These are phyloP conservation scores for Beauveria australis DNA, from an alignment of 2,329 filamentous ascomycete genomes.

Conservation along the genomic window DNA sequence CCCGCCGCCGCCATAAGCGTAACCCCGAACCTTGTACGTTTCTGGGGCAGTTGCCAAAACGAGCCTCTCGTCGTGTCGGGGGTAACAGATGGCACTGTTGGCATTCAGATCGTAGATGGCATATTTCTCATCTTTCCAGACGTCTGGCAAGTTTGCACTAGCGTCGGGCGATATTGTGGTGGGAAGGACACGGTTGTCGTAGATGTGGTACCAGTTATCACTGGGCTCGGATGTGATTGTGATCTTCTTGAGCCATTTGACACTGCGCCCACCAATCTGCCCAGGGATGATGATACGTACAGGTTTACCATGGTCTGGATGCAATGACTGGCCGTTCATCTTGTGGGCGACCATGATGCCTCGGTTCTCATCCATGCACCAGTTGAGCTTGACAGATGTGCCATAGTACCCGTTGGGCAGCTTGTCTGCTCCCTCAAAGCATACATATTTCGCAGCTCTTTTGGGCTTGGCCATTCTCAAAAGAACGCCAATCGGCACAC, in stretches of 20 bases:
- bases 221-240: conserved; percentile 72
- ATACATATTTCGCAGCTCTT: conserved; percentile 70
- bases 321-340: conserved; percentile 79
- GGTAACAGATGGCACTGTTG: conserved; percentile 75
- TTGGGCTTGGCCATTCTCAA: conserved; percentile 59
- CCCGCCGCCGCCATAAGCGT: conserved; percentile 86
- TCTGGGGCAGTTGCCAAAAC: conserved; percentile 33
- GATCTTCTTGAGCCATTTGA: conserved; percentile 84
- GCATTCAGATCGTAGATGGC: conserved; percentile 88
- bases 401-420: conserved; percentile 84
- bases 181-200: conserved; percentile 84
- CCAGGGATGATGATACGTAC: conserved; percentile 78
- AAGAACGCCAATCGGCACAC: conserved; percentile 65
- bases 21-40: conserved; percentile 64
- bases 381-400: conserved; percentile 79
- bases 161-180: conserved; percentile 79
- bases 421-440: conserved; percentile 85
- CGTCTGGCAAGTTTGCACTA: conserved; percentile 62
- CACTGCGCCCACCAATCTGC: conserved; percentile 84
- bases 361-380: conserved; percentile 74
- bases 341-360: conserved; percentile 82
- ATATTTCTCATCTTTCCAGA: conserved; percentile 85
- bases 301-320: conserved; percentile 80
- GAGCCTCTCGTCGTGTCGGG: conserved; percentile 67
- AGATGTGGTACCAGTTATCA: conserved; percentile 92